Evolutionary conservation across 2,329 filamentous ascomycete species (phyloP), one percentile per base, ranked within the genome.

Genomic region (Trichocomaceae sp.): DNA sequence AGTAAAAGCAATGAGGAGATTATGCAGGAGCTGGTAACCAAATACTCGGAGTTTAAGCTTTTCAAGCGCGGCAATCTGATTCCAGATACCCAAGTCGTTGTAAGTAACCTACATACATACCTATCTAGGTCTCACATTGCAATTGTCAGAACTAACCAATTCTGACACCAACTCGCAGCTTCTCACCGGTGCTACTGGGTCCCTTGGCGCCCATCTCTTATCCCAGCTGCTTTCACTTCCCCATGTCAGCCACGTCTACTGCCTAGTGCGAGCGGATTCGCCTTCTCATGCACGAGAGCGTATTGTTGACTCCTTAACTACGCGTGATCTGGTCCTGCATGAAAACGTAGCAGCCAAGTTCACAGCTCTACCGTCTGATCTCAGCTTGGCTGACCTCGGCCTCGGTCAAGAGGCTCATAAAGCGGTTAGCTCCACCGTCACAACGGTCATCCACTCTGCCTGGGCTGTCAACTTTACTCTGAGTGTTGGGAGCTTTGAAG

Each of bases 141-240:
- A 41, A 10, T 2, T 19, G n/a, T 5, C 8, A 6, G n/a, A 17
- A 41, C n/a, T 33, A 9, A 41, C 7, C 23, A 19, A 9, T 20
- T 8, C 39, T 41, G 39, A 20, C 39, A 7, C 17, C 17, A 2
- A 2, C 39, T 20, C 15, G 17, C 29, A 48, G 46, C 17, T 54
- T n/a, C 22, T 54, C 5, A 79, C 75, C 0, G 77, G 74, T 22
- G 73, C 70, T 4, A 79, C 77, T 0, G 76, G 76, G 13, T 73
- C 71, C 12, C 59, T 79, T 22, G 77, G 77, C 0, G 71, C 70
- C 8, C 76, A 77, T 59, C 23, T 26, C 23, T 26, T 26, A 62
- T 79, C 51, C 66, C 79, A 62, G 5, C 64, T 77, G 19, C 59
- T 69, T 1, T 55, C 57, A 4, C 64, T 65, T 26, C 23, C 23